Evolutionary conservation across 129 eudicot species (phyloP).

Genomic region (Kitagawia praeruptora): DNA sequence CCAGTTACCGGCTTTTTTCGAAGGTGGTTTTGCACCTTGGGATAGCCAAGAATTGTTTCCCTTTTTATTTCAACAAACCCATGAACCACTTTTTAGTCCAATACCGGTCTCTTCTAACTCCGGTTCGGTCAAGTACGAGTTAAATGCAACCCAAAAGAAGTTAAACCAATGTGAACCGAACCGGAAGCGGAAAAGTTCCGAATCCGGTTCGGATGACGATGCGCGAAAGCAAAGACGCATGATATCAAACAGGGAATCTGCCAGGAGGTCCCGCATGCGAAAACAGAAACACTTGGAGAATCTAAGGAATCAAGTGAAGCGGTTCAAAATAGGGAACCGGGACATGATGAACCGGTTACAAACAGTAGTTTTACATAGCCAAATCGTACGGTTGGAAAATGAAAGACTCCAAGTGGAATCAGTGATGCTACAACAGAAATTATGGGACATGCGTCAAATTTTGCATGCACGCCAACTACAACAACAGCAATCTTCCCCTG

Average conservation of each 20-base stretch:
- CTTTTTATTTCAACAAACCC: constrained; percentile 17
- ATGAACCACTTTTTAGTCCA: constrained; percentile 17
- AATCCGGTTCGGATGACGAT: constrained; percentile 46
- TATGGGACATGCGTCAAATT: constrained; percentile 58
- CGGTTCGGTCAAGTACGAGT: constrained; percentile 20
- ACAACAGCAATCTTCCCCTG: constrained; percentile 36
- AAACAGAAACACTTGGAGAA: constrained; percentile 81
- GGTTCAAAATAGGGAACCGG: constrained; percentile 45
- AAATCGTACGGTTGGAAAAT: constrained; percentile 40
- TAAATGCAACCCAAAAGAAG: neutral
- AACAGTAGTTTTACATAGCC: constrained; percentile 31
- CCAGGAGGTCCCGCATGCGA: constrained; percentile 78
- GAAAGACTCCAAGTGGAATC: constrained; percentile 56
- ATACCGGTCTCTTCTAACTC: constrained; percentile 39
- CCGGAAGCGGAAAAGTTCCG: constrained; percentile 14
- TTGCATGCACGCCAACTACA: constrained; percentile 52
- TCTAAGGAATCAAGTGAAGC: constrained; percentile 53
- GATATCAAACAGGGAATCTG: constrained; percentile 95
- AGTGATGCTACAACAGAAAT: constrained; percentile 39
- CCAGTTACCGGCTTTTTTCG: constrained; percentile 17
- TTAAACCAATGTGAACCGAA: neutral
- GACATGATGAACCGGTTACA: constrained; percentile 62
- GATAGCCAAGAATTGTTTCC: constrained; percentile 31
- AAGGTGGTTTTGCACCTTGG: constrained; percentile 51
- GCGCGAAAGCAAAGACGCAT: constrained; percentile 76